Percentiles rank a stretch among this genome's conserved stretches.
Evolutionary conservation across 2,329 filamentous ascomycete genomes (phyloP).

Genomic region (Phialophora tarda): DNA sequence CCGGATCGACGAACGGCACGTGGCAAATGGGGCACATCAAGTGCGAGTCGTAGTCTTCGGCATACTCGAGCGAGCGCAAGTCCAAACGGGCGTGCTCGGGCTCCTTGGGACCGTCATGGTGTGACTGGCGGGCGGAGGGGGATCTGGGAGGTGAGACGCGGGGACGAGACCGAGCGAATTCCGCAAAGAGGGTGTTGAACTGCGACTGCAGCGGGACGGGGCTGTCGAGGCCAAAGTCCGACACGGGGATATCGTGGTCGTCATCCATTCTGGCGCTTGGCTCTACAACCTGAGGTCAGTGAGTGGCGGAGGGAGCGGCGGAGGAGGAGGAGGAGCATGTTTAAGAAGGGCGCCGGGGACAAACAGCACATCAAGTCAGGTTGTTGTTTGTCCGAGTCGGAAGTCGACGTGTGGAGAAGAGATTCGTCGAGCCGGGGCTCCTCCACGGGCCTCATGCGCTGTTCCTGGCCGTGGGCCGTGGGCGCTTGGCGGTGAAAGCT

Average conservation of each 20-base stretch:
- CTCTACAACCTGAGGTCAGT: neutral
- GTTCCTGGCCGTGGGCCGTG: neutral
- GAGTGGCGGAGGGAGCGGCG: neutral
- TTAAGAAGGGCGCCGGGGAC: conserved; percentile 9
- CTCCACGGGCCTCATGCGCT: conserved; percentile 2
- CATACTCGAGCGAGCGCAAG: conserved; percentile 63
- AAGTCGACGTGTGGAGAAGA: conserved; percentile 21
- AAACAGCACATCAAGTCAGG: conserved; percentile 7
- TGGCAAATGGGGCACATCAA: conserved; percentile 70
- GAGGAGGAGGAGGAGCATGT: conserved; percentile 16
- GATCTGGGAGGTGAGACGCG: conserved; percentile 34
- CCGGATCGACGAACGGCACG: conserved; percentile 64
- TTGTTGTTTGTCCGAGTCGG: conserved; percentile 15
- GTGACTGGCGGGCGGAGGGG: conserved; percentile 28
- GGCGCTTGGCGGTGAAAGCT: neutral
- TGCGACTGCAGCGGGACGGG: conserved; percentile 31
- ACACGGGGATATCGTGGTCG: conserved; percentile 9
- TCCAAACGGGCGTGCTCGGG: conserved; percentile 46
- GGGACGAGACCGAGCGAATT: conserved; percentile 36
- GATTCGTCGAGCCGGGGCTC: conserved; percentile 13
- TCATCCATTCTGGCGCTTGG: conserved; percentile 24
- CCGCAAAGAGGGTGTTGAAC: conserved; percentile 38
- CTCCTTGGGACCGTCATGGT: conserved; percentile 6
- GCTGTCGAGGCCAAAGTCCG: conserved; percentile 28
- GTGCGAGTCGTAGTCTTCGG: conserved; percentile 62